A percentile compares a stretch with the other conserved stretches of the same genome.
Evolutionary conservation across 345 rosid genomes (phyloP).

Genomic region (Aurinia saxatilis): DNA sequence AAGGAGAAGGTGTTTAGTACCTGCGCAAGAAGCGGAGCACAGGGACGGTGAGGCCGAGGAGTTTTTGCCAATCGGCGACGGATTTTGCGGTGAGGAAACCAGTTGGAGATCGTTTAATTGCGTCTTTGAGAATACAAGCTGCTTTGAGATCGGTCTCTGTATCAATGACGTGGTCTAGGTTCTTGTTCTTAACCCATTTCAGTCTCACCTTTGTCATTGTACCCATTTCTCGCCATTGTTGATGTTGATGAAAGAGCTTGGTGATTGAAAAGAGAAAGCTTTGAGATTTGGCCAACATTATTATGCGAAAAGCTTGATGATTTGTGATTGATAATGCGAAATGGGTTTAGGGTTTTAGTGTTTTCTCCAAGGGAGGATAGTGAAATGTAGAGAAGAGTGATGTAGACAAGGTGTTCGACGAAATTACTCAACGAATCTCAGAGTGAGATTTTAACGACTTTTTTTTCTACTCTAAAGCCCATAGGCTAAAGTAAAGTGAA

Average conservation of each 20-base stretch:
- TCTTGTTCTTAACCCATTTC: conserved; percentile 87
- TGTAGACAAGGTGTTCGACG: conserved; percentile 26
- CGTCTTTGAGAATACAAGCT: conserved; percentile 85
- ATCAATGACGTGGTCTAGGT: conserved; percentile 80
- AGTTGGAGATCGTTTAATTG: conserved; percentile 76
- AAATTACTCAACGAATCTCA: conserved; percentile 1
- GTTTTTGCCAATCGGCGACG: conserved; percentile 84
- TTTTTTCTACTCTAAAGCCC: conserved; percentile 4
- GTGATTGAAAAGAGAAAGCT: conserved; percentile 16
- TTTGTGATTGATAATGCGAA: neutral
- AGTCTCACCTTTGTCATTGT: conserved; percentile 63
- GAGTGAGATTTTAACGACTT: no score
- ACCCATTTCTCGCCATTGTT: conserved; percentile 50
- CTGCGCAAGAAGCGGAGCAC: conserved; percentile 92
- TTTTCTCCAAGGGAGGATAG: neutral
- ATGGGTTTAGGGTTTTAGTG: conserved; percentile 10
- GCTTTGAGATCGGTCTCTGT: conserved; percentile 87
- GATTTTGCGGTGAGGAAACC: conserved; percentile 91
- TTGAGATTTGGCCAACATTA: conserved; percentile 27
- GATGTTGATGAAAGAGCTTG: conserved; percentile 38
- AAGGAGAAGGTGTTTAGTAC: conserved; percentile 19
- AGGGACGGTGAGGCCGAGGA: conserved; percentile 91
- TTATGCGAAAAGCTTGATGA: neutral
- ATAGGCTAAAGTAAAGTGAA: conserved; percentile 3
- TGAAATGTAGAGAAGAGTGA: neutral